Evolutionary conservation across 2,329 filamentous ascomycete species (phyloP).

Genomic region (Penicillium psychrosexuale): DNA sequence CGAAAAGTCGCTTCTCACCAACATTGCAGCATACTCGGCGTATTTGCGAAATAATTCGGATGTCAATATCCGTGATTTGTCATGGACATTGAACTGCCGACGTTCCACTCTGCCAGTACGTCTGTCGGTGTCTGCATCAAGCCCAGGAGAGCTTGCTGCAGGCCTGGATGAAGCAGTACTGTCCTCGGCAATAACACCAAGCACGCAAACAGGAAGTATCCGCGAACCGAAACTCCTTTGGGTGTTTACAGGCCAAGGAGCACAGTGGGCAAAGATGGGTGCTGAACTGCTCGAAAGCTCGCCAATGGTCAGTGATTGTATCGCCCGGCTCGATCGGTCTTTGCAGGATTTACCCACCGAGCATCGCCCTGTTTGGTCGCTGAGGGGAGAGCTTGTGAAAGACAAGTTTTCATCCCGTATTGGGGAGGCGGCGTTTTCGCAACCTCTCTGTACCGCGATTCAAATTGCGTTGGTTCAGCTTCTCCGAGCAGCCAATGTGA

Average conservation of each 20-base stretch:
- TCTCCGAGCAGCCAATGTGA: slow-evolving; percentile 31
- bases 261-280: slow-evolving; percentile 34
- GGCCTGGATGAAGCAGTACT: slow-evolving; percentile 10
- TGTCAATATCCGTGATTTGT: slow-evolving; percentile 12
- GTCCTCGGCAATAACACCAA: slow-evolving; percentile 1
- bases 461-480: slow-evolving; percentile 30
- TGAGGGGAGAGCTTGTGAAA: slow-evolving; percentile 20
- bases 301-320: slow-evolving; percentile 9
- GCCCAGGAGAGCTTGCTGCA: slow-evolving; percentile 3
- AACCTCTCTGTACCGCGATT: slow-evolving; percentile 26
- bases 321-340: slow-evolving; percentile 15
- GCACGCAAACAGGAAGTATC: slow-evolving; percentile 6
- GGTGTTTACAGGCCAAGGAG: slow-evolving; percentile 34
- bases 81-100: slow-evolving; percentile 23
- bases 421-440: slow-evolving; percentile 22
- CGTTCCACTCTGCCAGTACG: slow-evolving; percentile 20
- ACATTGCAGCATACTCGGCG: slow-evolving; percentile 7
- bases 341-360: slow-evolving; percentile 20
- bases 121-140: slow-evolving; percentile 15
- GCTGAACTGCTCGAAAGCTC: slow-evolving; percentile 16
- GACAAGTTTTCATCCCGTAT: slow-evolving; percentile 15
- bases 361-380: slow-evolving; percentile 22
- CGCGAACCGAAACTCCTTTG: slow-evolving; percentile 16
- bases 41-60: slow-evolving; percentile 7
- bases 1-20: slow-evolving; percentile 15